These are phyloP conservation scores for Colletotrichum sidae DNA, from an alignment of 2,329 filamentous ascomycete genomes.

Conservation along the genomic window DNA sequence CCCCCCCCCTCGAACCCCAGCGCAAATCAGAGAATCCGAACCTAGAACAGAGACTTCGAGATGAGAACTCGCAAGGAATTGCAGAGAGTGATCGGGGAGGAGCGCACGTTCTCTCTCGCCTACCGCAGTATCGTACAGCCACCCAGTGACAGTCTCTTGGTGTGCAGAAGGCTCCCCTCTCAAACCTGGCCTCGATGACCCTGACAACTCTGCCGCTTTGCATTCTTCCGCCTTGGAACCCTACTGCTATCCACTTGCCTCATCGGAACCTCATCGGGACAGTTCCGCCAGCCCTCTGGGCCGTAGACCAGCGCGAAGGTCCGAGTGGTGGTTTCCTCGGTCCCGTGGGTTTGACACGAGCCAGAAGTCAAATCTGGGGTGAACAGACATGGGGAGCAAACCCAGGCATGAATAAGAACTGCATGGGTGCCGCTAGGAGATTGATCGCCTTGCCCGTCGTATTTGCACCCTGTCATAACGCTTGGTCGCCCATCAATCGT, in stretches of 20 bases:
- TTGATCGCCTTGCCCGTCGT: accelerated
- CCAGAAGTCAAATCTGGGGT: constrained; percentile 22
- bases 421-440: constrained; percentile 26
- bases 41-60: constrained; percentile 5
- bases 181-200: constrained; percentile 1
- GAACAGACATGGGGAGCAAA: neutral
- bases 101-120: constrained; percentile 24
- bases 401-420: constrained; percentile 27
- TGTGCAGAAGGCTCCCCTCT: constrained; percentile 4
- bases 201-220: neutral
- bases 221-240: constrained; percentile 4
- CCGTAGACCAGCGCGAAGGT: constrained; percentile 7
- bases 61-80: neutral
- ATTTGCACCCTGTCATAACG: neutral
- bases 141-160: constrained; percentile 3
- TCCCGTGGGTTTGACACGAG: constrained; percentile 28
- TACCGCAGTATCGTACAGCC: neutral
- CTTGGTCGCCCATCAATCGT: neutral
- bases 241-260: constrained; percentile 10
- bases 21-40: constrained; percentile 13
- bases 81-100: neutral
- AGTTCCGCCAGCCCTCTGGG: neutral
- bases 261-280: neutral
- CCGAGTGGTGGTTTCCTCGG: constrained; percentile 26
- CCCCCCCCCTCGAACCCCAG: neutral